Evolutionary conservation across 495 filamentous ascomycete genomes (phyloP).

Genomic region (Saxophila tyrrhenica): DNA sequence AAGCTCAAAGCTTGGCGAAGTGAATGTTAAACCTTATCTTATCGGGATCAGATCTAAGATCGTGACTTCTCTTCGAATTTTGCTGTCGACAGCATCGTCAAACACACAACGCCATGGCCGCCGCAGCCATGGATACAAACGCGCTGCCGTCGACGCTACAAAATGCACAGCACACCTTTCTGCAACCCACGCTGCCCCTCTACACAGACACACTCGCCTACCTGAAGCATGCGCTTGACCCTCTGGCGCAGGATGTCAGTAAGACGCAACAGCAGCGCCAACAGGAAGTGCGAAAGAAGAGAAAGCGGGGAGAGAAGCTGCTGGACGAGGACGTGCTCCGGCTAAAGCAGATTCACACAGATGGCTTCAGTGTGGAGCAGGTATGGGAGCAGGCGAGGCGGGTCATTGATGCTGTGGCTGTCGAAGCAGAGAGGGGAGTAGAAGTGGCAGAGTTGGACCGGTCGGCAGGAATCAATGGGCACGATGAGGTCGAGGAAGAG

Average conservation of each 20-base stretch:
- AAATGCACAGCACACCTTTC: constrained; percentile 45
- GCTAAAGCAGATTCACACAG: constrained; percentile 65
- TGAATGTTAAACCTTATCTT: too few species aligned
- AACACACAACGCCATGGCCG: too few species aligned
- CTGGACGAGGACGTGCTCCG: constrained; percentile 39
- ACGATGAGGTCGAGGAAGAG: constrained; percentile 31
- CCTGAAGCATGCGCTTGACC: constrained; percentile 66
- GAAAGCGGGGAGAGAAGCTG: constrained; percentile 44
- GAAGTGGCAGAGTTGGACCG: neutral
- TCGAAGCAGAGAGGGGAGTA: constrained; percentile 38
- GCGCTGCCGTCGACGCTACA: neutral
- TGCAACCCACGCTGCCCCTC: constrained; percentile 55
- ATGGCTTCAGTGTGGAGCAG: constrained; percentile 80
- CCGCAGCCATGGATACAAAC: neutral
- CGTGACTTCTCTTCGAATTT: too few species aligned
- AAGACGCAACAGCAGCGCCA: constrained; percentile 36
- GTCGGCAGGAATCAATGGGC: constrained; percentile 3
- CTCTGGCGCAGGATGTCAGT: constrained; percentile 57
- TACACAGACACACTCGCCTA: constrained; percentile 53
- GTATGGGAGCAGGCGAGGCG: constrained; percentile 88
- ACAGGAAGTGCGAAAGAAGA: constrained; percentile 24
- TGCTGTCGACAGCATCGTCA: too few species aligned
- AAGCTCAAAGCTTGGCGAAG: too few species aligned
- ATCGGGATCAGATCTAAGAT: too few species aligned
- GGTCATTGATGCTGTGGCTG: constrained; percentile 51